phyloP scores from a whole-genome alignment of 352 stramenopile species.

The Phytopythium montanum region DNA sequence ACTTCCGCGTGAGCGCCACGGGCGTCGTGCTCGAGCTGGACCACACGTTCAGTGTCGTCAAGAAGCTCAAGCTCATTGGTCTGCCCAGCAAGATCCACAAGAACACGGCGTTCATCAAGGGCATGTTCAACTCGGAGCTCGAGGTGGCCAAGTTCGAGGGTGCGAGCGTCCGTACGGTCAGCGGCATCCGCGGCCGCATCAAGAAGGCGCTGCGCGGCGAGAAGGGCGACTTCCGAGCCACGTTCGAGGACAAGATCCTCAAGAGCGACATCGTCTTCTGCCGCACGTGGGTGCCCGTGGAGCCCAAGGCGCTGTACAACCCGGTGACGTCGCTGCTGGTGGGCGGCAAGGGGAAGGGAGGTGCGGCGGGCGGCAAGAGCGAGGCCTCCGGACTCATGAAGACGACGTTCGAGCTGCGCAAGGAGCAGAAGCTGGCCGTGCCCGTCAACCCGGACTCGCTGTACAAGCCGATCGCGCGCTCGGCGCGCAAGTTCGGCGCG shows the following conservation, averaged over 20 bases:
- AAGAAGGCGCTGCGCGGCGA: slow-evolving; percentile 95
- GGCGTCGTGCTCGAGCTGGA: slow-evolving; percentile 97
- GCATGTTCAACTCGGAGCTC: slow-evolving; percentile 95
- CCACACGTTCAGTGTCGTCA: slow-evolving; percentile 97
- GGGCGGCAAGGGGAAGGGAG: slow-evolving; percentile 38
- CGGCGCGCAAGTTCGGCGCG: slow-evolving; percentile 89
- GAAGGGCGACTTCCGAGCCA: slow-evolving; percentile 97
- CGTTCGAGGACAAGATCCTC: slow-evolving; percentile 99
- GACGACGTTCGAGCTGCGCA: slow-evolving; percentile 93
- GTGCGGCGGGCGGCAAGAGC: slow-evolving; percentile 45
- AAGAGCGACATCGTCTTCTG: slow-evolving; percentile 99
- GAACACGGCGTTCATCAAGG: slow-evolving; percentile 98
- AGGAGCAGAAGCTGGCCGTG: slow-evolving; percentile 93
- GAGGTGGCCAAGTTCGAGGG: slow-evolving; percentile 98
- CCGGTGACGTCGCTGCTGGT: slow-evolving; percentile 89
- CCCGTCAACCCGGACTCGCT: slow-evolving; percentile 97
- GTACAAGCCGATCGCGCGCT: slow-evolving; percentile 98
- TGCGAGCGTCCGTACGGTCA: slow-evolving; percentile 97
- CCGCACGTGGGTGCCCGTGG: slow-evolving; percentile 98
- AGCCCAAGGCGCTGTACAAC: slow-evolving; percentile 99
- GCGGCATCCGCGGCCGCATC: slow-evolving; percentile 96
- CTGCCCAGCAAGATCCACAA: slow-evolving; percentile 98
- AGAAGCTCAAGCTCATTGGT: slow-evolving; percentile 99
- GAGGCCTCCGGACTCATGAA: slow-evolving; percentile 87
- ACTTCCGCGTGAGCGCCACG: slow-evolving; percentile 97